A percentile compares a stretch with the other conserved stretches of the same genome.
phyloP scores from a whole-genome alignment of 73 alveolate species.

The Effrenium voratum region DNA sequence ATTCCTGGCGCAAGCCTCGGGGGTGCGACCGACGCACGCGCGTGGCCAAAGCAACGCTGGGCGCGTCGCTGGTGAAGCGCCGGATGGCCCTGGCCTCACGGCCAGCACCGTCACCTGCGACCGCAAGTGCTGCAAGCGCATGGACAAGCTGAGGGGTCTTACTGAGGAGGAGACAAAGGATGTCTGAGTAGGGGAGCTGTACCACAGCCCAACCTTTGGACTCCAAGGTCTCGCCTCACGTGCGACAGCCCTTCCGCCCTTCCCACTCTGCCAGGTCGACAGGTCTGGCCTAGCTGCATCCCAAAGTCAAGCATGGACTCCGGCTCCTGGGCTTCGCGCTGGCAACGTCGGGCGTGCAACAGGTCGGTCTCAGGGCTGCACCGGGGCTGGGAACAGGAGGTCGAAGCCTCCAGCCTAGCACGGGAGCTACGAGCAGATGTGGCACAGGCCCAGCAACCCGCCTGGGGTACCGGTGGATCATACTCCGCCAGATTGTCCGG shows the following conservation, averaged over 20 bases:
- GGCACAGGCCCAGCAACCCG: background rate
- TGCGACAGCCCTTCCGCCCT: background rate
- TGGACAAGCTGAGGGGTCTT: too few relatives aligned
- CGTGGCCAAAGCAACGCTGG: background rate
- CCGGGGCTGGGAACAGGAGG: conserved; percentile 69
- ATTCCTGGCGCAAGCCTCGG: conserved; percentile 72
- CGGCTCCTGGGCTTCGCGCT: conserved; percentile 27
- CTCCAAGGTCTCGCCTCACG: conserved; percentile 58
- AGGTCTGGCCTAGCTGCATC: conserved; percentile 19
- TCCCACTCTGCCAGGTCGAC: background rate
- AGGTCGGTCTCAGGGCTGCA: background rate
- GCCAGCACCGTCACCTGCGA: conserved; percentile 65
- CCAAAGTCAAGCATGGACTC: conserved; percentile 90
- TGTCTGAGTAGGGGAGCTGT: conserved; percentile 69
- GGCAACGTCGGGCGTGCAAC: background rate
- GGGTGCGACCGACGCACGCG: background rate
- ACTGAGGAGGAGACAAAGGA: conserved; percentile 26
- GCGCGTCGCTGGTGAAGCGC: conserved; percentile 49
- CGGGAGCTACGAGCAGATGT: background rate
- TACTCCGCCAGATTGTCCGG: conserved; percentile 59
- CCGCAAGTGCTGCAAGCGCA: background rate
- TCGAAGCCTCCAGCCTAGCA: conserved; percentile 85
- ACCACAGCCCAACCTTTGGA: conserved; percentile 90
- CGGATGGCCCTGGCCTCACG: conserved; percentile 91
- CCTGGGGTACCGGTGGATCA: conserved; percentile 81